A percentile compares a stretch with the other conserved stretches of the same genome.
Evolutionary conservation across 179 eudicot species (phyloP).

Genomic region (Nepenthes alata): DNA sequence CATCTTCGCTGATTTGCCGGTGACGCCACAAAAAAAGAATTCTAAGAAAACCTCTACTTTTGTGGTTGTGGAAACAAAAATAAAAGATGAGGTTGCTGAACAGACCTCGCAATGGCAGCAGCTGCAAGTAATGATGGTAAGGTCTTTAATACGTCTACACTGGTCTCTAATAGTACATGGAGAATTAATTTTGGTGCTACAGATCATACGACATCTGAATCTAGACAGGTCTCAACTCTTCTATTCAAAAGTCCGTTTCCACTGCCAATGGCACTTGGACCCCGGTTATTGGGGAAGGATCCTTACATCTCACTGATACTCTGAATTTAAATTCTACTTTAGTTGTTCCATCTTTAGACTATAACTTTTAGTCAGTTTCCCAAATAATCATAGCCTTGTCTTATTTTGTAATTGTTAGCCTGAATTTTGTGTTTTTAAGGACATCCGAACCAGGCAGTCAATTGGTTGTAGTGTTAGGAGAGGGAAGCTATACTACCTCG

Average conservation of each 20-base stretch:
- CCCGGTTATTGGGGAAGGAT: conserved; percentile 13
- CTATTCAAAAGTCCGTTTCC: conserved; percentile 10
- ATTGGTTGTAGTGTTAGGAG: conserved; percentile 1
- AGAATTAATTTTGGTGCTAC: conserved; percentile 24
- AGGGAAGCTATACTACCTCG: background rate
- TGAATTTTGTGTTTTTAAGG: conserved; percentile 1
- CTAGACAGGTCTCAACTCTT: conserved; percentile 2
- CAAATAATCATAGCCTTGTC: conserved; percentile 9
- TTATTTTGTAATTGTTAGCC: conserved; percentile 18
- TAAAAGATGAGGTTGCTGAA: no score
- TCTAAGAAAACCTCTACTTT: no score
- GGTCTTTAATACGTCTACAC: no score
- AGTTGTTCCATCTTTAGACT: conserved; percentile 10
- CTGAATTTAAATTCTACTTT: conserved; percentile 10
- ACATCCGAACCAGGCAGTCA: background rate
- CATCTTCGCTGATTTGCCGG: no score
- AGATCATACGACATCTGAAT: conserved; percentile 15
- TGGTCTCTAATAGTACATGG: conserved; percentile 15
- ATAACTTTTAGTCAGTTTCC: conserved; percentile 12
- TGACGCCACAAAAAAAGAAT: no score
- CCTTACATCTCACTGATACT: conserved; percentile 7
- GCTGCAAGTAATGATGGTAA: no score
- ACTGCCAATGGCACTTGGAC: conserved; percentile 10
- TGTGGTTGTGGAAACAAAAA: no score
- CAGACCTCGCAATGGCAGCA: no score